Evolutionary conservation across 2,329 filamentous ascomycete genomes (phyloP).

Genomic region (Elsinoe ampelina): DNA sequence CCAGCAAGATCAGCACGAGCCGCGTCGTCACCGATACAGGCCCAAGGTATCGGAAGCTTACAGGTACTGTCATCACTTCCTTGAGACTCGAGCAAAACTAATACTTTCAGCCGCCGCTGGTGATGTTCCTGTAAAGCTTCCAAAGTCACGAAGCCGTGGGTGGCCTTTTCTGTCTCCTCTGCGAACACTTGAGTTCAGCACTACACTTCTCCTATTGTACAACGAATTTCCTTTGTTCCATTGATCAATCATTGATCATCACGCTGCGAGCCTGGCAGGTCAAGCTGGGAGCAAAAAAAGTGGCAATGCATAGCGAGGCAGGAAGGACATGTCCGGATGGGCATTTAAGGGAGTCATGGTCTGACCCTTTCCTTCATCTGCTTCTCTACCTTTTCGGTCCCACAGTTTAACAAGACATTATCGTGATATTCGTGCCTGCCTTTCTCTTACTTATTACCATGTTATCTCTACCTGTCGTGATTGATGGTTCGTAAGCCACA

Average conservation of each 20-base stretch:
- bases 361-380: not conserved
- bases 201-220: not conserved
- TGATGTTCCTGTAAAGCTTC: not conserved
- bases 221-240: constrained; percentile 4
- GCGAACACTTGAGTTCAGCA: not conserved
- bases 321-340: not conserved
- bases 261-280: not conserved
- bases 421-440: too few species aligned
- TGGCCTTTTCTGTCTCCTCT: constrained; percentile 12
- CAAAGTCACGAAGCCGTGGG: not conserved
- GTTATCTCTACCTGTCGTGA: not conserved
- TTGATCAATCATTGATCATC: not conserved
- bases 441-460: too few species aligned
- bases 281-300: not conserved
- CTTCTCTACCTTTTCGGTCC: not conserved
- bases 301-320: not conserved
- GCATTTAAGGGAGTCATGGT: not conserved
- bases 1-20: constrained; percentile 16
- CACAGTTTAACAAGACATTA: not conserved
- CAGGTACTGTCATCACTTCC: constrained; percentile 14
- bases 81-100: not conserved
- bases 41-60: constrained; percentile 17
- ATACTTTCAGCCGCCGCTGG: not conserved
- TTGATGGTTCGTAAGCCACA: too few species aligned
- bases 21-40: constrained; percentile 10